Evolutionary conservation across 371 early-diverging fungal genomes (phyloP).

Genomic region (Lichtheimia corymbifera): DNA sequence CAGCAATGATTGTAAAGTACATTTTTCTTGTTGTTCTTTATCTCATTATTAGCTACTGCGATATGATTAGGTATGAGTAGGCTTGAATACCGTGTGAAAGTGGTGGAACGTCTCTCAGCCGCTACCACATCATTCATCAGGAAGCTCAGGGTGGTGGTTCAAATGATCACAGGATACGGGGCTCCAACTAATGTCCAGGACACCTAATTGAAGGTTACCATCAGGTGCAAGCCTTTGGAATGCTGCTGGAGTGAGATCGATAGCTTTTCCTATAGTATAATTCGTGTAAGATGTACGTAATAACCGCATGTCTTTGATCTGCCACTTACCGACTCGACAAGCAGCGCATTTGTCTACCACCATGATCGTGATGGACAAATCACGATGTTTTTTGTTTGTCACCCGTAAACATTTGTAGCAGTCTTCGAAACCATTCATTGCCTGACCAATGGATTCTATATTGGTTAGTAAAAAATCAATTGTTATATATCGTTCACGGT

Average conservation of each 20-base stretch:
- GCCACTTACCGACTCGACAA: conserved; percentile 36
- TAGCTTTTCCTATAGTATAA: conserved; percentile 24
- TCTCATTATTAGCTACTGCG: no score
- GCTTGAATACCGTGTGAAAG: no score
- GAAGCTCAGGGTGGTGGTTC: background rate
- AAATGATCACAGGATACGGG: conserved; percentile 3
- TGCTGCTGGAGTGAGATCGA: conserved; percentile 48
- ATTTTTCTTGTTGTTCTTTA: no score
- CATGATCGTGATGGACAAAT: conserved; percentile 38
- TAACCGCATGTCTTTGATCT: background rate
- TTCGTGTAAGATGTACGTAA: no score
- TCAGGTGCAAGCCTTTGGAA: conserved; percentile 36
- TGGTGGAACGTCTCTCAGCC: no score
- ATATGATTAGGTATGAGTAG: no score
- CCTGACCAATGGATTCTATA: conserved; percentile 16
- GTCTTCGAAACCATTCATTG: conserved; percentile 45
- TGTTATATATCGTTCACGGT: background rate
- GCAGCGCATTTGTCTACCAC: conserved; percentile 52
- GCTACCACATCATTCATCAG: background rate
- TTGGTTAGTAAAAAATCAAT: background rate
- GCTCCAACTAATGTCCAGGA: conserved; percentile 49
- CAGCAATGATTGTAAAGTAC: no score
- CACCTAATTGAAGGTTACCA: conserved; percentile 39
- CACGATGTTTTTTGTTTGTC: conserved; percentile 38
- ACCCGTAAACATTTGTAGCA: conserved; percentile 54